Evolutionary conservation across 805 yeast genomes (phyloP).

Genomic region (Pichia nanzhaoensis): DNA sequence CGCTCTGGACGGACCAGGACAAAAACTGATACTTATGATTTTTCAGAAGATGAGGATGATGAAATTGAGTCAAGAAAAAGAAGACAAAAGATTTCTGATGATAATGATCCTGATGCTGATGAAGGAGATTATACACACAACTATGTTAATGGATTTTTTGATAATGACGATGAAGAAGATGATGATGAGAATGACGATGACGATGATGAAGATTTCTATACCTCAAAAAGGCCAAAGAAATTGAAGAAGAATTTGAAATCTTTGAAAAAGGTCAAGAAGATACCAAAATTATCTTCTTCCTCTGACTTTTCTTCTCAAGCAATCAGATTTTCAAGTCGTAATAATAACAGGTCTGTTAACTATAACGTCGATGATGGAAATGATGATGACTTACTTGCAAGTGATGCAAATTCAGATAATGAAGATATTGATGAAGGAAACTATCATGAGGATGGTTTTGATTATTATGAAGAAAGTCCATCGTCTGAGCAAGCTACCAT

Average conservation of each 20-base stretch:
- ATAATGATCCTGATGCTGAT: conserved; percentile 9
- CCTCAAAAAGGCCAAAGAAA: not conserved
- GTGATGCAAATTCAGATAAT: conserved; percentile 32
- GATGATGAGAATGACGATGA: conserved; percentile 28
- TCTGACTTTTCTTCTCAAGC: conserved; percentile 8
- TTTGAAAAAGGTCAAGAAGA: not conserved
- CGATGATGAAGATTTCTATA: conserved; percentile 28
- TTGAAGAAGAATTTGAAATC: not conserved
- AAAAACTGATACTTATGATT: conserved; percentile 30
- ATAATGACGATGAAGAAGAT: conserved; percentile 27
- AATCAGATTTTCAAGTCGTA: conserved; percentile 72
- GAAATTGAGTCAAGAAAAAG: conserved; percentile 18
- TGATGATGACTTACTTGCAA: conserved; percentile 45
- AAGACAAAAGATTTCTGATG: conserved; percentile 20
- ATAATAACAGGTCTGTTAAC: conserved; percentile 51
- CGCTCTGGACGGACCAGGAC: conserved; percentile 61
- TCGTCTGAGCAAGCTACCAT: conserved; percentile 21
- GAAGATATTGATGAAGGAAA: conserved; percentile 18
- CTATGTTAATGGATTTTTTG: no score
- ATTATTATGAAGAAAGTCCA: conserved; percentile 18
- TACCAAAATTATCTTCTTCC: not conserved
- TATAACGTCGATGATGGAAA: conserved; percentile 68
- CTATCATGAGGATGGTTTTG: conserved; percentile 15
- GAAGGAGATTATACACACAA: conserved; percentile 24
- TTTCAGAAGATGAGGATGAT: conserved; percentile 24